These are phyloP conservation scores for Blastobotrys chiropterorum DNA, from an alignment of 805 yeast species.

Conservation along the genomic window DNA sequence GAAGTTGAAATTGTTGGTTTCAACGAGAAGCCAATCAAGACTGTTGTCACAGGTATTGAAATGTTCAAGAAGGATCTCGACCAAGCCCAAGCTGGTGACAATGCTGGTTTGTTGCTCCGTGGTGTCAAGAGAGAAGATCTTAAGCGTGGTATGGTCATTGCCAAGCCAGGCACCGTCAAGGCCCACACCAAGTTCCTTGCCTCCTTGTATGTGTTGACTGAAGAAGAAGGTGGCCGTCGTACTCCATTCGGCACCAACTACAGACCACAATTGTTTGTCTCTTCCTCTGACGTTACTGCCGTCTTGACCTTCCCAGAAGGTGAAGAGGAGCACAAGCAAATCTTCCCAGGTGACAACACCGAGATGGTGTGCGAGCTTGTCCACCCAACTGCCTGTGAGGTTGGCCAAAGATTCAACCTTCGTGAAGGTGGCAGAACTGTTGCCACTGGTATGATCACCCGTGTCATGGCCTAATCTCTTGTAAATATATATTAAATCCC, in stretches of 20 bases:
- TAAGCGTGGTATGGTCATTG: slow-evolving; percentile 94
- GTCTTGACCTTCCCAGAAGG: slow-evolving; percentile 81
- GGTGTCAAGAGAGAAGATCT: slow-evolving; percentile 98
- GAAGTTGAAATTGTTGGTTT: slow-evolving; percentile 95
- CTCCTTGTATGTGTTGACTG: slow-evolving; percentile 83
- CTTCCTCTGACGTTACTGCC: slow-evolving; percentile 94
- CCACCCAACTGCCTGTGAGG: slow-evolving; percentile 89
- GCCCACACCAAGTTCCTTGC: slow-evolving; percentile 93
- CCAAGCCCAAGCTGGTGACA: slow-evolving; percentile 98
- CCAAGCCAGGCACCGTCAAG: slow-evolving; percentile 86
- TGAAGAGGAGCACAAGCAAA: slow-evolving; percentile 82
- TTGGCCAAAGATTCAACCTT: slow-evolving; percentile 96
- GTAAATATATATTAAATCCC: background rate
- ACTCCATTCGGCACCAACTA: slow-evolving; percentile 94
- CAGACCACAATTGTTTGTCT: slow-evolving; percentile 95
- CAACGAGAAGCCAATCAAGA: slow-evolving; percentile 79
- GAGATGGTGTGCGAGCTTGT: slow-evolving; percentile 91
- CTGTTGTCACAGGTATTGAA: slow-evolving; percentile 97
- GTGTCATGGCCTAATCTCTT: slow-evolving; percentile 58
- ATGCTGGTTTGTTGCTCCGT: slow-evolving; percentile 94
- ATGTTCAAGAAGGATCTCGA: slow-evolving; percentile 99
- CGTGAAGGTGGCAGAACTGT: slow-evolving; percentile 99
- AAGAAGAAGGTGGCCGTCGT: slow-evolving; percentile 99
- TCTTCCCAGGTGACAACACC: slow-evolving; percentile 96
- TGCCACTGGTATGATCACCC: slow-evolving; percentile 96